Conservation (phyloP, 2,329 filamentous ascomycete species). For the Penicillium sp. region DNA sequence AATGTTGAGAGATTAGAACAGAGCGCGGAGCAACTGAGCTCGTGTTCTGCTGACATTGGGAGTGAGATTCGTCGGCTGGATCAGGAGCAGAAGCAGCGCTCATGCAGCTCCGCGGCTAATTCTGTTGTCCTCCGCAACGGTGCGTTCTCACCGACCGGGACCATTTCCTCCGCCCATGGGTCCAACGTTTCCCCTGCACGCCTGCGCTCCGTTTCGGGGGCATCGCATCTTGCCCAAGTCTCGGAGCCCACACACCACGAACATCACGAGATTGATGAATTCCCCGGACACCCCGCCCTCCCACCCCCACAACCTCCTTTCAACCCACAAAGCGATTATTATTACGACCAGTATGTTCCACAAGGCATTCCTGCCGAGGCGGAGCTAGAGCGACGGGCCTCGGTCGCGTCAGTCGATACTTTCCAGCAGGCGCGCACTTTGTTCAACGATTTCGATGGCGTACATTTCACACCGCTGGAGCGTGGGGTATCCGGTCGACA, state of each 20-base stretch:
- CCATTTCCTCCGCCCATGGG: slow-evolving; percentile 43
- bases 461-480: slow-evolving; percentile 42
- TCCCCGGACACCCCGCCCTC: slow-evolving; percentile 9
- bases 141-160: slow-evolving; percentile 41
- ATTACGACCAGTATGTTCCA: slow-evolving; percentile 21
- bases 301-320: slow-evolving; percentile 14
- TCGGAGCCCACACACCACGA: slow-evolving; percentile 43
- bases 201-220: slow-evolving; percentile 37
- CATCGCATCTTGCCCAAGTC: slow-evolving; percentile 40
- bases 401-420: slow-evolving; percentile 48
- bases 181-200: slow-evolving; percentile 45
- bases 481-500: slow-evolving; percentile 29
- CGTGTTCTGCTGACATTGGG: slow-evolving; percentile 47
- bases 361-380: slow-evolving; percentile 4
- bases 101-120: slow-evolving; percentile 45
- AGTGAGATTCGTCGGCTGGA: slow-evolving; percentile 49
- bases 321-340: slow-evolving; percentile 13
- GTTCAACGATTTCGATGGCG: slow-evolving; percentile 54
- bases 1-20: slow-evolving; percentile 53
- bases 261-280: slow-evolving; percentile 23
- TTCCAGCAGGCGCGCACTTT: slow-evolving; percentile 46
- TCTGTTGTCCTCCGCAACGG: slow-evolving; percentile 44
- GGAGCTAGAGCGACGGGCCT: slow-evolving; percentile 35
- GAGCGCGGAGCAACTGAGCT: slow-evolving; percentile 51
- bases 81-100: slow-evolving; percentile 45